These are phyloP conservation scores for Pholiota molesta DNA, from an alignment of 768 basidiomycete species.

Conservation along the genomic window DNA sequence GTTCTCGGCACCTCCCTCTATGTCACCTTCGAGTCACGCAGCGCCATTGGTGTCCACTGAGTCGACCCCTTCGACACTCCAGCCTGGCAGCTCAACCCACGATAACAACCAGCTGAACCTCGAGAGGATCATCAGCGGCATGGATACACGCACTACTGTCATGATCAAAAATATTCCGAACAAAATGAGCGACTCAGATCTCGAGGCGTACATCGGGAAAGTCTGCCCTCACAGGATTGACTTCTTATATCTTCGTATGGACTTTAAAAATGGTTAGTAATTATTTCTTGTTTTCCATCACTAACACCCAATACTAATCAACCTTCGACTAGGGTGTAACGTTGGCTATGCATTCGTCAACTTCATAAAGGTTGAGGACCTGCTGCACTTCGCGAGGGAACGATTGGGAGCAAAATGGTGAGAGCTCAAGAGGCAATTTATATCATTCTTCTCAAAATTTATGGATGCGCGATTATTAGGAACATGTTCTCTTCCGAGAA, in stretches of 20 bases:
- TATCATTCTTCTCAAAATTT: background rate
- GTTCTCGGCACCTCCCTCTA: background rate
- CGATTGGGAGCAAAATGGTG: slow-evolving; percentile 84
- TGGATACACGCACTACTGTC: slow-evolving; percentile 81
- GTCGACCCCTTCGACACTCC: background rate
- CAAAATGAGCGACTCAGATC: slow-evolving; percentile 81
- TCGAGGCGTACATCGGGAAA: slow-evolving; percentile 66
- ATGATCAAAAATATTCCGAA: slow-evolving; percentile 95
- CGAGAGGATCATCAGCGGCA: slow-evolving; percentile 71
- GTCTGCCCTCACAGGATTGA: slow-evolving; percentile 81
- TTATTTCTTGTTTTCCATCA: background rate
- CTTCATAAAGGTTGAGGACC: slow-evolving; percentile 78
- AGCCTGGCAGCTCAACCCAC: slow-evolving; percentile 14
- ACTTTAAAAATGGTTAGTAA: slow-evolving; percentile 73
- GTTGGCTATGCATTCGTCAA: slow-evolving; percentile 90
- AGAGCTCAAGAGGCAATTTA: slow-evolving; percentile 17
- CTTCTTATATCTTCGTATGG: slow-evolving; percentile 88
- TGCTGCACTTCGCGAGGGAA: slow-evolving; percentile 73
- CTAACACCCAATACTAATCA: slow-evolving; percentile 5
- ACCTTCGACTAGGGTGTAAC: slow-evolving; percentile 58
- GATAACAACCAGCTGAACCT: slow-evolving; percentile 61
- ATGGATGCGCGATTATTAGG: slow-evolving; percentile 42
- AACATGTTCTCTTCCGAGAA: slow-evolving; percentile 94
- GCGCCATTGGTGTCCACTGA: background rate
- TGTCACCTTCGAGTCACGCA: background rate